These are phyloP conservation scores for Zopfia rhizophila DNA, from an alignment of 2,329 filamentous ascomycete species.

Conservation along the genomic window DNA sequence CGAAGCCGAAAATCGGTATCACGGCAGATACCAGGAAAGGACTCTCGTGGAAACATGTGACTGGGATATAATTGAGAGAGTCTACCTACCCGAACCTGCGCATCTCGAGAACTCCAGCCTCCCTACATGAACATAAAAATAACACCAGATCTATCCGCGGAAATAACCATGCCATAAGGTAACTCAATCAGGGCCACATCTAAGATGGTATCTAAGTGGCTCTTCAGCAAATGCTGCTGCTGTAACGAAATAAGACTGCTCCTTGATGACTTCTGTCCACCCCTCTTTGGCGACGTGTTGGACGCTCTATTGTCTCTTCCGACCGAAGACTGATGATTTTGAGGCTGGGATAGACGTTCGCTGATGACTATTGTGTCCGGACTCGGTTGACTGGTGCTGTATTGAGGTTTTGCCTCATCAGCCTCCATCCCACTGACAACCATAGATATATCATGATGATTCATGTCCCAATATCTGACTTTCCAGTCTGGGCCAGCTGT, in stretches of 20 bases:
- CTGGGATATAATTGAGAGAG: too few relatives aligned
- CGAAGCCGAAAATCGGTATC: too few relatives aligned
- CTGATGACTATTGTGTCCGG: constrained; percentile 54
- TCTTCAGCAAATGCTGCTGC: constrained; percentile 85
- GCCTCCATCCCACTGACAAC: constrained; percentile 81
- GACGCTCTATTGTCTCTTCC: constrained; percentile 38
- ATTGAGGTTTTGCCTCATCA: constrained; percentile 79
- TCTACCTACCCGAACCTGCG: too few relatives aligned
- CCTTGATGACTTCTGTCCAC: constrained; percentile 65
- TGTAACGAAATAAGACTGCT: constrained; percentile 92
- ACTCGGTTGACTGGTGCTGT: constrained; percentile 54
- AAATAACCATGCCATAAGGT: constrained; percentile 93
- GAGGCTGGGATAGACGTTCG: constrained; percentile 40
- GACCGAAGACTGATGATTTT: constrained; percentile 18
- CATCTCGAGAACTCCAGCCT: too few relatives aligned
- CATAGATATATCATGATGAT: constrained; percentile 78
- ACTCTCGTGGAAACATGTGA: too few relatives aligned
- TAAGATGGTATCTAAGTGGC: constrained; percentile 86
- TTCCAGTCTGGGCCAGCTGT: constrained; percentile 91
- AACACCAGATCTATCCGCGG: constrained; percentile 87
- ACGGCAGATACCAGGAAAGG: too few relatives aligned
- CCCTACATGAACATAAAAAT: constrained; percentile 80
- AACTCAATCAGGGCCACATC: constrained; percentile 89
- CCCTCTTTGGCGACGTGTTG: constrained; percentile 49
- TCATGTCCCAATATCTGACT: constrained; percentile 92